Evolutionary conservation across 768 basidiomycete species (phyloP).

Genomic region (Leccinum arenicola): DNA sequence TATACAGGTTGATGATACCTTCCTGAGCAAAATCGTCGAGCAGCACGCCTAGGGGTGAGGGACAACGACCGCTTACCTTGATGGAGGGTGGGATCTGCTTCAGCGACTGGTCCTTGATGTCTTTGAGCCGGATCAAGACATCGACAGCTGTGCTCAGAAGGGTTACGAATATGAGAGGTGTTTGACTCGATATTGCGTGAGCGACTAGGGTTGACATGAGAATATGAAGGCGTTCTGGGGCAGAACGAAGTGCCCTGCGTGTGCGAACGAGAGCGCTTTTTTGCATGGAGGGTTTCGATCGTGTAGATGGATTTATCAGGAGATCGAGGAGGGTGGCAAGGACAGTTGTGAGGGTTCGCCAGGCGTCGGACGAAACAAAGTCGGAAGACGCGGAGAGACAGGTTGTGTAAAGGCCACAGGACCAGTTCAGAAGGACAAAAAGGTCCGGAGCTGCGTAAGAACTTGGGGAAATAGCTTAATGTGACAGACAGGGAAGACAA

Average conservation of each 20-base stretch:
- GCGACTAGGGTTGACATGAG: constrained; percentile 55
- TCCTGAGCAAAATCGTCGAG: constrained; percentile 35
- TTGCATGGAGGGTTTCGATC: constrained; percentile 56
- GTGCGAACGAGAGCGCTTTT: constrained; percentile 58
- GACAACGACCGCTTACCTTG: constrained; percentile 37
- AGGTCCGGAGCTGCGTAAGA: constrained; percentile 58
- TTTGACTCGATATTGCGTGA: constrained; percentile 47
- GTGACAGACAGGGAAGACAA: not conserved
- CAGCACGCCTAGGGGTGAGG: not conserved
- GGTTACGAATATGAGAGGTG: constrained; percentile 39
- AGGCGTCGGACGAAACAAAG: constrained; percentile 47
- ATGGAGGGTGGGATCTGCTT: constrained; percentile 43
- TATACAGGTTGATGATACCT: constrained; percentile 59
- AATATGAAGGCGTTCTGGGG: constrained; percentile 45
- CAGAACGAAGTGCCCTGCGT: constrained; percentile 67
- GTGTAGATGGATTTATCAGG: constrained; percentile 49
- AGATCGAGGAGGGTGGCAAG: constrained; percentile 61
- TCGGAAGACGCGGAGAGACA: constrained; percentile 44
- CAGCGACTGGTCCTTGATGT: constrained; percentile 42
- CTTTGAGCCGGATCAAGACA: constrained; percentile 67
- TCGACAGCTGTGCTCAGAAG: constrained; percentile 69
- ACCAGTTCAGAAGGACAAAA: constrained; percentile 73
- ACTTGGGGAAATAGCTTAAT: constrained; percentile 25
- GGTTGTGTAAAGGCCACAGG: constrained; percentile 56
- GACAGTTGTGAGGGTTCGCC: constrained; percentile 50